These are phyloP conservation scores for Puccinia hordei DNA, from an alignment of 1,284 basidiomycete genomes.

Conservation along the genomic window DNA sequence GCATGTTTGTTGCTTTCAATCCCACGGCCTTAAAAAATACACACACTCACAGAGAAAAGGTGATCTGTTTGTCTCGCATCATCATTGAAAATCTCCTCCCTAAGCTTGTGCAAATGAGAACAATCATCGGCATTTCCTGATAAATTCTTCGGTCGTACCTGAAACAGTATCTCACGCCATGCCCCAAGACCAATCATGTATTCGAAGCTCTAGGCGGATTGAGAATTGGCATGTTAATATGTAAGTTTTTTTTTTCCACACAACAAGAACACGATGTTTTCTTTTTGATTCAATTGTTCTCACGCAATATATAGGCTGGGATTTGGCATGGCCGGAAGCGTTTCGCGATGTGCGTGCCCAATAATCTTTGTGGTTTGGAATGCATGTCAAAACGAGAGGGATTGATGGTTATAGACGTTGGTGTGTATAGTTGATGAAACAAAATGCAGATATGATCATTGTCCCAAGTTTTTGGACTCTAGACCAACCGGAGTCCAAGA, in stretches of 20 bases:
- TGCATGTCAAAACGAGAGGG: not conserved
- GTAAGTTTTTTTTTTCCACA: conserved; percentile 11
- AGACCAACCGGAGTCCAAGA: conserved; percentile 6
- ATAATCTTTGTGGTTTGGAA: not conserved
- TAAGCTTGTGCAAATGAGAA: not conserved
- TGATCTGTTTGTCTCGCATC: not conserved
- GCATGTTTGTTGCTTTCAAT: no score
- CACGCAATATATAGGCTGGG: conserved; percentile 25
- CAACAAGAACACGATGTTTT: not conserved
- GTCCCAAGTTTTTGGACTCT: conserved; percentile 36
- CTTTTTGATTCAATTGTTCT: not conserved
- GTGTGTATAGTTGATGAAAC: conserved; percentile 30
- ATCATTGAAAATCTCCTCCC: not conserved
- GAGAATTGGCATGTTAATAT: conserved; percentile 22
- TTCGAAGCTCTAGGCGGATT: conserved; percentile 25
- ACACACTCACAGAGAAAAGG: conserved; percentile 3
- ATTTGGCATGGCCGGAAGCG: conserved; percentile 47
- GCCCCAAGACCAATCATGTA: conserved; percentile 12
- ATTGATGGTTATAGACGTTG: not conserved
- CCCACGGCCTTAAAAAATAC: not conserved
- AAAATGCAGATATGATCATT: conserved; percentile 30
- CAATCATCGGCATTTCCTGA: not conserved
- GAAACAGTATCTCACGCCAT: conserved; percentile 32
- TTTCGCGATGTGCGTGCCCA: conserved; percentile 12
- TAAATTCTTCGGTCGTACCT: not conserved